These are phyloP conservation scores for Petrea volubilis DNA, from an alignment of 257 asterid genomes.

Conservation along the genomic window DNA sequence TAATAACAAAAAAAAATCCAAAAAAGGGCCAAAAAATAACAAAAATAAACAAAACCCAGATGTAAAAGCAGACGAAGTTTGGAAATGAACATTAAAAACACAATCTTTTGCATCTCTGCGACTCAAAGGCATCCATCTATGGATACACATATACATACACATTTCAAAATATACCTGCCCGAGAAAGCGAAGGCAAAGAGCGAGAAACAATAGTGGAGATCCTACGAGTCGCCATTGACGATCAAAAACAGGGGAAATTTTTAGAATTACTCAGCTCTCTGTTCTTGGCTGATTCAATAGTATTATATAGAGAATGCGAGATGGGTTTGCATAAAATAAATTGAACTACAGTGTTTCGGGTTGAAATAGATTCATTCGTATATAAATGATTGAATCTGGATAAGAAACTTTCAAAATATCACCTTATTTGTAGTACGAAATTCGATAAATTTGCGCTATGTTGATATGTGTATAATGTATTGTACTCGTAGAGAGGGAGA, in stretches of 20 bases:
- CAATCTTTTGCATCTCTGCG: neutral
- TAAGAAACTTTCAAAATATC: too few relatives aligned
- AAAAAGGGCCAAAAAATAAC: neutral
- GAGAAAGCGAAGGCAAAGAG: conserved; percentile 21
- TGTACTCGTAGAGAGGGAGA: too few relatives aligned
- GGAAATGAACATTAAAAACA: neutral
- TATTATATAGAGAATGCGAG: too few relatives aligned
- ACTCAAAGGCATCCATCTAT: neutral
- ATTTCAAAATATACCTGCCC: neutral
- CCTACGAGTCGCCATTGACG: conserved; percentile 49
- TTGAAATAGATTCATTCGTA: too few relatives aligned
- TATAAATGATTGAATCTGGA: too few relatives aligned
- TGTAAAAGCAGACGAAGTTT: neutral
- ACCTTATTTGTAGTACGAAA: too few relatives aligned
- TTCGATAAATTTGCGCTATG: too few relatives aligned
- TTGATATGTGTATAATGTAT: too few relatives aligned
- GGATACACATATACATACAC: neutral
- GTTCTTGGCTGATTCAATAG: too few relatives aligned
- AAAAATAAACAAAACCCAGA: neutral
- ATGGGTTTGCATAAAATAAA: too few relatives aligned
- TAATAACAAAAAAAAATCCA: neutral
- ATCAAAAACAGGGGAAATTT: neutral
- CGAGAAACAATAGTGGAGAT: conserved; percentile 48
- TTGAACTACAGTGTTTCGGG: too few relatives aligned
- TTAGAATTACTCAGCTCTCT: neutral